Conservation (phyloP, 306 rosid species). For the Lablab purpureus region DNA sequence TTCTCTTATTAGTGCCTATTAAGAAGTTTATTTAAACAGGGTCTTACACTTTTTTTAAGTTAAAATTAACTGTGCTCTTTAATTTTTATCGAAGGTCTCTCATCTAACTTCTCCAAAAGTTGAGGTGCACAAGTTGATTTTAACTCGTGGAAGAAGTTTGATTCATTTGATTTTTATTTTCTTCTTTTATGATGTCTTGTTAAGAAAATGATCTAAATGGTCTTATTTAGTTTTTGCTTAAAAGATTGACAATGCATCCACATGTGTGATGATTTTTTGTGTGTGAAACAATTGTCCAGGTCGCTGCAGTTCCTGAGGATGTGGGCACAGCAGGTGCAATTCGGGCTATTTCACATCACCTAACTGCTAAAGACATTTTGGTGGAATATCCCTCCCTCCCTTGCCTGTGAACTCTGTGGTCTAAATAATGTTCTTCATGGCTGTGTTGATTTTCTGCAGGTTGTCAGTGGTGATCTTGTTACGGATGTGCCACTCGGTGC, state of each 20-base stretch:
- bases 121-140: not conserved
- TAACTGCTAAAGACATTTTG: conserved; percentile 90
- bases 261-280: conserved; percentile 29
- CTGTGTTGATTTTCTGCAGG: conserved; percentile 65
- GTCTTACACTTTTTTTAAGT: not conserved
- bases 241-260: conserved; percentile 29
- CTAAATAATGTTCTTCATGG: conserved; percentile 39
- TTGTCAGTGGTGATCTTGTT: conserved; percentile 96
- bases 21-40: not conserved
- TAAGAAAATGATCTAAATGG: not conserved
- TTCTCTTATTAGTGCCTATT: not conserved
- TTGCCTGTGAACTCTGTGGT: conserved; percentile 21
- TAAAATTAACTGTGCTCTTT: not conserved
- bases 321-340: conserved; percentile 97
- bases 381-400: conserved; percentile 49
- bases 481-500: conserved; percentile 95
- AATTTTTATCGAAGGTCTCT: not conserved
- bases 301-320: conserved; percentile 94
- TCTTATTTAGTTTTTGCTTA: conserved; percentile 3
- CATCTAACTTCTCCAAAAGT: not conserved
- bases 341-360: conserved; percentile 82
- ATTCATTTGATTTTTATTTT: not conserved
- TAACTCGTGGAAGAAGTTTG: not conserved
- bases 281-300: conserved; percentile 59
- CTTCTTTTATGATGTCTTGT: not conserved